Evolutionary conservation across 345 rosid genomes (phyloP).

Genomic region (Linum trigynum): DNA sequence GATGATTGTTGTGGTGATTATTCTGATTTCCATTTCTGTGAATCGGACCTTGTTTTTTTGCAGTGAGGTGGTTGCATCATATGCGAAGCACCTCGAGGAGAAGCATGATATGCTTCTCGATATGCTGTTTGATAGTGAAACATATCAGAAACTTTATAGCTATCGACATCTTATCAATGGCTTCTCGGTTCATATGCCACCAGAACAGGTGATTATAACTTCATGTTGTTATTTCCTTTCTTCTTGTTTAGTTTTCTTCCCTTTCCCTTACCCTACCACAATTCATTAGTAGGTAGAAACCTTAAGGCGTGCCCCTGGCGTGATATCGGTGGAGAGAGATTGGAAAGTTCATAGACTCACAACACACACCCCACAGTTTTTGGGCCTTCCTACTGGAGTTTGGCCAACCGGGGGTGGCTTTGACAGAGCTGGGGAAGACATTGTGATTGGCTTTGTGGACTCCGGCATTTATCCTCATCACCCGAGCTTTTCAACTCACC

Average conservation of each 20-base stretch:
- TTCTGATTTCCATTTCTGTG: conserved; percentile 8
- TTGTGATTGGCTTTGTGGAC: conserved; percentile 90
- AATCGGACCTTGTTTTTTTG: not conserved
- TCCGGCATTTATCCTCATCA: conserved; percentile 91
- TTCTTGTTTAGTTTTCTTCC: conserved; percentile 9
- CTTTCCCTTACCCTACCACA: conserved; percentile 35
- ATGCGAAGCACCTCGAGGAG: conserved; percentile 77
- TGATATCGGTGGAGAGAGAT: conserved; percentile 82
- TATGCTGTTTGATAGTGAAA: conserved; percentile 61
- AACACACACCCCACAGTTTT: conserved; percentile 91
- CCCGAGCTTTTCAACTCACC: conserved; percentile 74
- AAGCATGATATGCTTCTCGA: conserved; percentile 92
- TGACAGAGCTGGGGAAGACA: conserved; percentile 88
- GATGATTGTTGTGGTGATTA: not conserved
- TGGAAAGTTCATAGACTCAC: conserved; percentile 97
- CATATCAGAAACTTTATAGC: conserved; percentile 85
- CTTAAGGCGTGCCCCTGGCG: conserved; percentile 63
- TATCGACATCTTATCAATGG: conserved; percentile 93
- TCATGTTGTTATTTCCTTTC: conserved; percentile 1
- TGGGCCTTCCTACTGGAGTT: conserved; percentile 96
- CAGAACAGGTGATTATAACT: conserved; percentile 64
- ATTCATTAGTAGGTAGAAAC: conserved; percentile 81
- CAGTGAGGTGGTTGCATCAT: conserved; percentile 78
- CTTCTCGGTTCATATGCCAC: conserved; percentile 74
- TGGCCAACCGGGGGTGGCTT: conserved; percentile 99